Base-by-base conservation (phyloP, 352 stramenopile genomes). In the Globisporangium alternatum region DNA sequence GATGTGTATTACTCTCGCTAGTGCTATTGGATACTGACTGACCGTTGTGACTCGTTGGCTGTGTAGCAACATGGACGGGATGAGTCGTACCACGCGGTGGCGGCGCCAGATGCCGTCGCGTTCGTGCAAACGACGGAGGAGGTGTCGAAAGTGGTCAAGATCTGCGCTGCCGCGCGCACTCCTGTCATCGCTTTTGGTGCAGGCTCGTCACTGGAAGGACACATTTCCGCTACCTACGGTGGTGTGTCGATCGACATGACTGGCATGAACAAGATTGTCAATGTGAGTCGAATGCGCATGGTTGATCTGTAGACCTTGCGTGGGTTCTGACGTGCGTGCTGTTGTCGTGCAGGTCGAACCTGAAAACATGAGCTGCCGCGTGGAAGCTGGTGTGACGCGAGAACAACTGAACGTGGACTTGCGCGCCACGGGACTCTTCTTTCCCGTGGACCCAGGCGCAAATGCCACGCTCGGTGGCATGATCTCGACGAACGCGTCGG, bases 401-500 rank as follows among this genome's bases (percentile, higher is more conserved):
- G 86, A 97, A 64, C 81, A 95, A 65, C 76, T 99, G 13, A 98
- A 98, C 70, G 77, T 88, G 48, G 78, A 91, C 49, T 68, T 98
- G 47, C 82, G 83, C 8, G 83, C 86, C 13, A 96, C 89, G 21
- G 95, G 94, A 8, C 82, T 98, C 54, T 96, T 96, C 74, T 99
- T 99, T 73, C 83, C 96, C 6, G 91, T 99, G n/a, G 97, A 99
- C 70, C 97, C 97, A 1, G 97, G 97, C 49, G 96, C 97, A 5
- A 97, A 98, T 65, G 97, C 97, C 8, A 97, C 91, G 17, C 76
- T 99, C 22, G 97, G 97, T 25, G 97, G 97, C n/a, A 99, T 99
- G 97, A 82, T 90, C 55, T 80, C 89, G 7, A 97, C 89, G 33
- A 95, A 96, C 52, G 93, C 90, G 8, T 97, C 89, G 7, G 91